Percentiles rank a stretch among this genome's conserved stretches.
phyloP scores from a whole-genome alignment of 768 basidiomycete species.

The Lactarius psammicola region DNA sequence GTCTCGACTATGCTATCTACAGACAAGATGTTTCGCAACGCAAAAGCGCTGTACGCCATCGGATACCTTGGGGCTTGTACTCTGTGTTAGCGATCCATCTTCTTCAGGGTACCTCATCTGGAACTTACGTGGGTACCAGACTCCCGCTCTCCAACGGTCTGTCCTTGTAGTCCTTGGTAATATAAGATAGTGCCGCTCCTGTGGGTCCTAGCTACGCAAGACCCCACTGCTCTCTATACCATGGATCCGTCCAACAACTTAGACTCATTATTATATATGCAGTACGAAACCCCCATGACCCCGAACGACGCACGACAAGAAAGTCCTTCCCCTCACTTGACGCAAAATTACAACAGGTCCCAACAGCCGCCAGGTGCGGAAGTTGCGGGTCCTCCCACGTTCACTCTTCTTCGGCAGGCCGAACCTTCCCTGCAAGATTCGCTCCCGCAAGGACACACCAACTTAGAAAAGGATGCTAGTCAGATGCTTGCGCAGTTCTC shows the following conservation, averaged over 20 bases:
- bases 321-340: background rate
- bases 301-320: conserved; percentile 3
- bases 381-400: background rate
- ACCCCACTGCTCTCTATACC: background rate
- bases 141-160: background rate
- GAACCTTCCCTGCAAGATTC: conserved; percentile 1
- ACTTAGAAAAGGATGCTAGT: background rate
- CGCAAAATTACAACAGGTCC: background rate
- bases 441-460: background rate
- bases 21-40: background rate
- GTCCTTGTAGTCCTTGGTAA: conserved; percentile 4
- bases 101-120: background rate
- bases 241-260: conserved; percentile 11
- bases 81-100: background rate
- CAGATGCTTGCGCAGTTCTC: background rate
- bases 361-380: conserved; percentile 15
- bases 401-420: background rate
- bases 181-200: conserved; percentile 10
- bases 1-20: background rate
- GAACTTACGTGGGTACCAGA: background rate
- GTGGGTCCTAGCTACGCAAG: background rate
- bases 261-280: conserved; percentile 2
- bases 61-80: background rate
- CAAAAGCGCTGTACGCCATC: background rate
- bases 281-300: background rate